Evolutionary conservation across 805 yeast species (phyloP).

Genomic region (Blastobotrys americana): DNA sequence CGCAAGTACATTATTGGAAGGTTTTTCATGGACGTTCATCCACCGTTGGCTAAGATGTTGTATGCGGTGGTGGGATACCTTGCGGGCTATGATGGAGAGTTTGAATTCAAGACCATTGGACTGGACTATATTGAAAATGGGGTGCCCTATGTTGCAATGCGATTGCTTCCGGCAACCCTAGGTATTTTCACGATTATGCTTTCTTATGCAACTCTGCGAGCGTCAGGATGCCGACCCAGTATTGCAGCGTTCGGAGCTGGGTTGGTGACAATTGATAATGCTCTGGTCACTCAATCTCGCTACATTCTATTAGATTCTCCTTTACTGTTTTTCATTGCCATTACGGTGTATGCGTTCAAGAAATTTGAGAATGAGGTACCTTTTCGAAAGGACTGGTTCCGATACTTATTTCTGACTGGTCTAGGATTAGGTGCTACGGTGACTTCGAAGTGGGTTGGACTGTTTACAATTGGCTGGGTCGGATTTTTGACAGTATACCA

Average conservation of each 20-base stretch:
- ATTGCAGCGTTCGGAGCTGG: slow-evolving; percentile 46
- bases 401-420: slow-evolving; percentile 40
- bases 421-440: slow-evolving; percentile 47
- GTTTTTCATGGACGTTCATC: slow-evolving; percentile 65
- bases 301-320: slow-evolving; percentile 42
- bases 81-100: slow-evolving; percentile 46
- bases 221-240: slow-evolving; percentile 44
- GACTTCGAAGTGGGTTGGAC: slow-evolving; percentile 65
- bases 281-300: slow-evolving; percentile 56
- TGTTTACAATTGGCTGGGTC: slow-evolving; percentile 62
- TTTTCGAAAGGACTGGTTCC: slow-evolving; percentile 47
- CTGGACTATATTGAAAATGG: slow-evolving; percentile 33
- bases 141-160: slow-evolving; percentile 48
- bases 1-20: slow-evolving; percentile 61
- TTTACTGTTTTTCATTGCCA: slow-evolving; percentile 35
- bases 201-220: slow-evolving; percentile 48
- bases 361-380: slow-evolving; percentile 41
- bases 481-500: slow-evolving; percentile 42
- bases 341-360: slow-evolving; percentile 47
- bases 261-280: slow-evolving; percentile 55
- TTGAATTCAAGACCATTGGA: slow-evolving; percentile 41
- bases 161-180: slow-evolving; percentile 49
- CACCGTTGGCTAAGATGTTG: slow-evolving; percentile 59
- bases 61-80: slow-evolving; percentile 47
- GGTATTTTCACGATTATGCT: slow-evolving; percentile 49